phyloP scores from a whole-genome alignment of 495 filamentous ascomycete genomes.

The Podospora pseudocomata region DNA sequence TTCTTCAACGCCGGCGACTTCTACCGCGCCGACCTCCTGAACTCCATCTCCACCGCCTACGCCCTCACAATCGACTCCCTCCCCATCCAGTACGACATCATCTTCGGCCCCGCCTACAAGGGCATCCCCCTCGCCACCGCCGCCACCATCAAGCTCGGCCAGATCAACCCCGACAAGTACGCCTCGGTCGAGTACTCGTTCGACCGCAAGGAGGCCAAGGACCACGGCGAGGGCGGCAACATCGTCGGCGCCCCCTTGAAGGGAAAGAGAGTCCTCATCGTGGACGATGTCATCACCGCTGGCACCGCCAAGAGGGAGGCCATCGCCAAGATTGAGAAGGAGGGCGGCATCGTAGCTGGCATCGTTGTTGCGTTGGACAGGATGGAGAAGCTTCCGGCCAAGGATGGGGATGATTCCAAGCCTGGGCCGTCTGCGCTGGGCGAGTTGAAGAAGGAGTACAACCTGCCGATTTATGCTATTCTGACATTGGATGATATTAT shows the following conservation, averaged over 20 bases:
- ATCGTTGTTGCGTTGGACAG: constrained; percentile 86
- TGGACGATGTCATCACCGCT: constrained; percentile 95
- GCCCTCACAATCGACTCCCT: constrained; percentile 61
- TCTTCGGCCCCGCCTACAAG: constrained; percentile 93
- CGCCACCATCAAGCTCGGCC: constrained; percentile 64
- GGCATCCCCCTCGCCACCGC: constrained; percentile 82
- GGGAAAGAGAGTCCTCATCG: constrained; percentile 79
- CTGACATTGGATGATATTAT: constrained; percentile 76
- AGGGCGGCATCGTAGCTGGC: constrained; percentile 78
- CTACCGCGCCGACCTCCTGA: constrained; percentile 69
- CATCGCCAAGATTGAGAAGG: constrained; percentile 71
- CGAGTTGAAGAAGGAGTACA: constrained; percentile 67
- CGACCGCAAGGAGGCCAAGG: constrained; percentile 93
- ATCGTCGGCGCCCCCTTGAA: constrained; percentile 83
- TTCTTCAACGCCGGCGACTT: constrained; percentile 95
- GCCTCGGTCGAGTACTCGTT: constrained; percentile 71
- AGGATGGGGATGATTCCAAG: constrained; percentile 50
- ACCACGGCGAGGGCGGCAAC: constrained; percentile 87
- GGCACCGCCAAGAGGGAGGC: constrained; percentile 92
- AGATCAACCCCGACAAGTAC: constrained; percentile 55
- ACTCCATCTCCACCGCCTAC: constrained; percentile 72
- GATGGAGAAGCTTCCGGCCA: constrained; percentile 68
- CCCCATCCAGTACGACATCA: constrained; percentile 57
- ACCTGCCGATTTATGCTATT: constrained; percentile 54
- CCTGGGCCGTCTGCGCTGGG: constrained; percentile 68